Evolutionary conservation across 177 flowering plant genomes (phyloP), one percentile per base, ranked within the genome.

Genomic region (Telopea speciosissima): DNA sequence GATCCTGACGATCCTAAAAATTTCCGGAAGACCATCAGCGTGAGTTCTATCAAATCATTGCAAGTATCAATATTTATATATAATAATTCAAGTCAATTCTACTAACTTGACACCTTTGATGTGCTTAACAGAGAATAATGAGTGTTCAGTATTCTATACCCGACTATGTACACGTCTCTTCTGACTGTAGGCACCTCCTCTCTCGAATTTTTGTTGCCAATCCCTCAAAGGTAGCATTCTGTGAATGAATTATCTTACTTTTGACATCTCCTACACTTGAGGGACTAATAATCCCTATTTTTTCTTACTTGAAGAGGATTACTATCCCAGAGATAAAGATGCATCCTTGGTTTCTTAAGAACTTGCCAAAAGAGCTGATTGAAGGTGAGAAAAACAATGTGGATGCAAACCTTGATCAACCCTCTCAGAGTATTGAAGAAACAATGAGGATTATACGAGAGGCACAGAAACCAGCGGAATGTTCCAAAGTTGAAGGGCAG

Each of bases 341-440:
- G 65, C 87, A 87, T 42, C 88, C 89, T 13, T 89, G 97, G 97
- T 91, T 88, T 72, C 75, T 85, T 11, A 89, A 88, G 72, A 86
- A 84, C 68, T 66, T 87, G 62, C 90, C 91, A 0, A 85, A 70
- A 77, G 90, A 85, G 49, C 74, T 88, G 1, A 63, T 79, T 10
- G 91, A 89, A 61, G 82, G 66, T 1, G 87, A 87, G 76, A 82
- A 74, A 59, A 84, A 83, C 76, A 79, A 73, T 24, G 73, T 49
- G 44, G 70, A 66, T 12, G 26, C 64, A 52, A 76, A 62, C 26
- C 13, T 44, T 4, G 82, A 84, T 31, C 74, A 76, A 56, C 85
- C 75, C 14, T 40, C 62, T 45, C 97, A 89, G 69, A 87, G 85
- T 62, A 78, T 85, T 0, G 92, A 91, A 69, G 89, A 88, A 66